Evolutionary conservation across 1,284 basidiomycete species (phyloP).

Genomic region (Violaceomyces palustris): DNA sequence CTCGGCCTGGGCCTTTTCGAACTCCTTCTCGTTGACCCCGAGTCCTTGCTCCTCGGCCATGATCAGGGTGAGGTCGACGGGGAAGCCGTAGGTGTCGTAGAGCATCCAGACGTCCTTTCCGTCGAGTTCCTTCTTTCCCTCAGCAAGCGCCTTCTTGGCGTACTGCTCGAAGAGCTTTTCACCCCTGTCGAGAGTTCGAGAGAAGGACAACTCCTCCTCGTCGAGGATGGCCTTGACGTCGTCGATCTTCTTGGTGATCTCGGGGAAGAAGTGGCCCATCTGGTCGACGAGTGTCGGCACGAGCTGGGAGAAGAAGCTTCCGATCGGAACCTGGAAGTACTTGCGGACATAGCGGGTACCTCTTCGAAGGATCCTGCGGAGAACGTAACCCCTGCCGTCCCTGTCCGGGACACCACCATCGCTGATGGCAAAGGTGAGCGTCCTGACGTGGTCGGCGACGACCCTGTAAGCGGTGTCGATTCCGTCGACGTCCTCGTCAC

Average conservation of each 20-base stretch:
- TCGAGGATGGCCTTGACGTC: constrained; percentile 93
- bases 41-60: constrained; percentile 95
- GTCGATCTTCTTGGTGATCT: constrained; percentile 74
- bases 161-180: constrained; percentile 95
- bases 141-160: constrained; percentile 66
- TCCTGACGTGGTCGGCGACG: constrained; percentile 92
- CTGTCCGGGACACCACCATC: constrained; percentile 96
- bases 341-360: constrained; percentile 91
- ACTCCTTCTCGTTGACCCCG: constrained; percentile 79
- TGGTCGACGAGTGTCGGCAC: constrained; percentile 83
- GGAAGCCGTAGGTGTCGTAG: constrained; percentile 98
- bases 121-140: constrained; percentile 66
- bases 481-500: constrained; percentile 85
- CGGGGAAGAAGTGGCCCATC: constrained; percentile 87
- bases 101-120: constrained; percentile 94
- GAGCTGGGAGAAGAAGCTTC: constrained; percentile 88
- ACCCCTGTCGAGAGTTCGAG: constrained; percentile 89
- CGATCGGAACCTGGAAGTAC: constrained; percentile 90
- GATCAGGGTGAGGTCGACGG: constrained; percentile 88
- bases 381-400: constrained; percentile 90
- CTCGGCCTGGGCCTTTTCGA: constrained; percentile 79
- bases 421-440: constrained; percentile 87
- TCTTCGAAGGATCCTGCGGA: constrained; percentile 82
- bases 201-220: constrained; percentile 96
- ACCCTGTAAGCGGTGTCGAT: constrained; percentile 97